Evolutionary conservation across 306 rosid species (phyloP).

Genomic region (Delonix regia): DNA sequence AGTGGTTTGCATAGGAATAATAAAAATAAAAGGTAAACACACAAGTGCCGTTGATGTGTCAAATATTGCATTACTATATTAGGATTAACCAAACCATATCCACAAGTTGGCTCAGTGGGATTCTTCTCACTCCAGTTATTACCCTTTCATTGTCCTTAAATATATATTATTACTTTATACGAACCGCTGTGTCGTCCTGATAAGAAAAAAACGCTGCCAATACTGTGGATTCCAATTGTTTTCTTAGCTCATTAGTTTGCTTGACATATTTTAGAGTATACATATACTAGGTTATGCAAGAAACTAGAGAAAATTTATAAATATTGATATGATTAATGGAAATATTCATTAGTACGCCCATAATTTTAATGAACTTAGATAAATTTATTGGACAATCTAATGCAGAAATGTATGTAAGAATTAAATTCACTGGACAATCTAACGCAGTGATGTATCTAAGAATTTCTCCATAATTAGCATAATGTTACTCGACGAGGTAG

Average conservation of each 20-base stretch:
- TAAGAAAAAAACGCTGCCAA: background rate
- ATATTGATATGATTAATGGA: too few relatives aligned
- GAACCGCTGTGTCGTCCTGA: background rate
- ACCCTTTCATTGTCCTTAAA: background rate
- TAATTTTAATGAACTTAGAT: too few relatives aligned
- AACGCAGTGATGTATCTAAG: too few relatives aligned
- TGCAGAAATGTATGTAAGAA: too few relatives aligned
- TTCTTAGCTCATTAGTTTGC: background rate
- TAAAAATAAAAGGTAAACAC: conserved; percentile 4
- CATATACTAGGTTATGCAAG: background rate
- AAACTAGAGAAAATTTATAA: too few relatives aligned
- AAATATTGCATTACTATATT: background rate
- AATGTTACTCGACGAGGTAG: too few relatives aligned
- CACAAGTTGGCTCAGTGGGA: conserved; percentile 5
- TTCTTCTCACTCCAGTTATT: background rate
- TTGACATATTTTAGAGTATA: background rate
- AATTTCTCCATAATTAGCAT: background rate
- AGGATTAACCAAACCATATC: background rate
- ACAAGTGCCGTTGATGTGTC: background rate
- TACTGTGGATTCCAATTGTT: background rate
- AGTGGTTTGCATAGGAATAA: background rate
- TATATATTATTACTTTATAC: background rate
- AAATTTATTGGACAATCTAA: background rate
- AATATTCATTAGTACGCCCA: background rate
- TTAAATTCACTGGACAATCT: background rate